Evolutionary conservation across 257 asterid species (phyloP), one percentile per base, ranked within the genome.

Genomic region (Solanum chiquidenum): DNA sequence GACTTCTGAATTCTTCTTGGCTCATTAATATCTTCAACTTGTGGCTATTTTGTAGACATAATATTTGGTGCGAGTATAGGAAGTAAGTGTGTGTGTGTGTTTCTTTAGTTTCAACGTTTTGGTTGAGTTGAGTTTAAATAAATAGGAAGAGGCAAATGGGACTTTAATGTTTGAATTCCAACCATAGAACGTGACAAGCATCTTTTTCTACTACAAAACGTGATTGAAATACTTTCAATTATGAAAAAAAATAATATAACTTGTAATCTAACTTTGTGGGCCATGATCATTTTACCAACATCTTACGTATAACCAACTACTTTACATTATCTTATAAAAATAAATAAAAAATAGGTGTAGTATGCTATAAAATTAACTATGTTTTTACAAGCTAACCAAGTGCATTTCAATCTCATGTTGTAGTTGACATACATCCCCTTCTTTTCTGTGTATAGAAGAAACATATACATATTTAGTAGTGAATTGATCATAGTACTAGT

Each of bases 141-240:
- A 88, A 91, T 87, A 44, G 85, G 85, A 80, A 34, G 52, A 88
- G 35, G 84, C 85, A 35, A 87, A 46, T 62, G 83, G 76, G 90
- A 62, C 89, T 34, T 88, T 5, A n/a, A 23, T 58, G 66, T 58
- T 20, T 83, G 46, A 90, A 89, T 91, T 85, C 83, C 80, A 93
- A 80, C 95, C 95, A 91, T 75, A 62, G 93, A 92, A 93, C 96
- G 92, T 93, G 98, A 86, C 58, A 9, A 52, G 80, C 86, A 85
- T 58, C 49, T 62, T 49, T 20, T 87, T 90, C 83, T 12, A 76
- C 91, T 82, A 87, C 87, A 33, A 83, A 87, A 69, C 49, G 85
- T 82, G 85, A 49, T 82, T 49, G 85, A 82, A 82, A 18, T 82
- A 31, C 85, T 82, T 46, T 80, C 69, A 49, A 29, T 46, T 79